phyloP scores from a whole-genome alignment of 163 green algal genomes.

The Scenedesmus sp. region DNA sequence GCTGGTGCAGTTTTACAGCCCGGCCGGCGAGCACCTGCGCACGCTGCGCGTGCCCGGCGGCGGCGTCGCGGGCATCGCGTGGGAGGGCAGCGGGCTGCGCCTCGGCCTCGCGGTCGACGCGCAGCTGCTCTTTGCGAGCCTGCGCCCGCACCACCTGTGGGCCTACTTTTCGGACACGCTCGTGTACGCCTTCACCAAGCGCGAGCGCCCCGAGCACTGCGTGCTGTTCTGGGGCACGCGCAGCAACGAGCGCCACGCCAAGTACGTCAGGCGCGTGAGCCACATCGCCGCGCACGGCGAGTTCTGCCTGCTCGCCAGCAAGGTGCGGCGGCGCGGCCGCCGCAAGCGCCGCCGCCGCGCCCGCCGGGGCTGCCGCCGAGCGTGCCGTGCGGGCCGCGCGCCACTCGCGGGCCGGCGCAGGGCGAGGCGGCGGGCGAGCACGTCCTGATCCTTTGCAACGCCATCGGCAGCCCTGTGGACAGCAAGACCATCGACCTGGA shows the following conservation, averaged over 20 bases:
- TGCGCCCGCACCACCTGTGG: slow-evolving; percentile 63
- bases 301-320: slow-evolving; percentile 77
- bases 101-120: slow-evolving; percentile 78
- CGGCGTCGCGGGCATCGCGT: slow-evolving; percentile 66
- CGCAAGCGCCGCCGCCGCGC: no score
- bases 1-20: slow-evolving; percentile 71
- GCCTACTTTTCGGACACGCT: slow-evolving; percentile 62
- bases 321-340: slow-evolving; percentile 35
- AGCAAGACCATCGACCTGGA: slow-evolving; percentile 70
- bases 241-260: slow-evolving; percentile 61
- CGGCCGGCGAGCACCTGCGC: slow-evolving; percentile 73
- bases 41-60: slow-evolving; percentile 72
- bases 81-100: slow-evolving; percentile 77
- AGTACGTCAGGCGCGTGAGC: slow-evolving; percentile 79
- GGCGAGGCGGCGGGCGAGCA: slow-evolving; percentile 73
- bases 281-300: slow-evolving; percentile 70
- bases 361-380: no score
- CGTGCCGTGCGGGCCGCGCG: no score
- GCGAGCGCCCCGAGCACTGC: slow-evolving; percentile 73
- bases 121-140: slow-evolving; percentile 84
- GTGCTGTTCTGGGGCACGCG: slow-evolving; percentile 86
- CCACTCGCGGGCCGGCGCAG: no score
- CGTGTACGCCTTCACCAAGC: slow-evolving; percentile 79
- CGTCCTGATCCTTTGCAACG: slow-evolving; percentile 86
- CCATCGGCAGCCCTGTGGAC: slow-evolving; percentile 82